Evolutionary conservation across 2,329 filamentous ascomycete species (phyloP).

Genomic region (Elsinoe arachidis): DNA sequence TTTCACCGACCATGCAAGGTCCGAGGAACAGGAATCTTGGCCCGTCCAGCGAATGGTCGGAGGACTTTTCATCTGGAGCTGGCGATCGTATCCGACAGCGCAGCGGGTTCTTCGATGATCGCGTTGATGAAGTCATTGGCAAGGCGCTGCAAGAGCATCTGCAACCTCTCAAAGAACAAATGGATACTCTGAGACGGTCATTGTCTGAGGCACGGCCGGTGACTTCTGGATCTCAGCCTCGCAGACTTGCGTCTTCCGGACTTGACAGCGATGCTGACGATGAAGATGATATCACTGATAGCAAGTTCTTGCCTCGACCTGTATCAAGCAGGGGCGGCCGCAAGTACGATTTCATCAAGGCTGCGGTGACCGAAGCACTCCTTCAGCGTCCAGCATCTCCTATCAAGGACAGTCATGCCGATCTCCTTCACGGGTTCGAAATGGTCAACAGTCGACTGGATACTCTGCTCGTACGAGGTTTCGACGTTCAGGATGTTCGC

Average conservation of each 20-base stretch:
- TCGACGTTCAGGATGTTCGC: constrained; percentile 37
- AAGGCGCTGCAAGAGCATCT: constrained; percentile 67
- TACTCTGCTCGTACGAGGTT: constrained; percentile 20
- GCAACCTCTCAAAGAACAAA: constrained; percentile 64
- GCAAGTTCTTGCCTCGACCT: constrained; percentile 51
- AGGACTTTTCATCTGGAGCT: constrained; percentile 63
- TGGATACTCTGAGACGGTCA: constrained; percentile 13
- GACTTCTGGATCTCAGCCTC: neutral
- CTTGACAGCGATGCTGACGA: constrained; percentile 88
- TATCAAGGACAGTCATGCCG: neutral
- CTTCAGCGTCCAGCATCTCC: constrained; percentile 30
- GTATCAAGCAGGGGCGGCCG: constrained; percentile 71
- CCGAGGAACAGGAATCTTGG: constrained; percentile 56
- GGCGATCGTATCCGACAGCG: constrained; percentile 74
- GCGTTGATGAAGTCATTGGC: constrained; percentile 79
- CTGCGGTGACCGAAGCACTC: constrained; percentile 54
- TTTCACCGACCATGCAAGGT: constrained; percentile 40
- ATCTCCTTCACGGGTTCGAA: constrained; percentile 14
- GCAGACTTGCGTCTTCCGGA: constrained; percentile 34
- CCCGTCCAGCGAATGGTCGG: constrained; percentile 85
- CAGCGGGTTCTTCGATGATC: constrained; percentile 81
- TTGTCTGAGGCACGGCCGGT: constrained; percentile 14
- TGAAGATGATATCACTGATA: constrained; percentile 61
- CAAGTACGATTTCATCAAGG: constrained; percentile 68
- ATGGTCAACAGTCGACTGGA: constrained; percentile 8